Percentiles rank a stretch among this genome's conserved stretches.
Evolutionary conservation across 805 yeast species (phyloP).

Genomic region (Ogataea henricii): DNA sequence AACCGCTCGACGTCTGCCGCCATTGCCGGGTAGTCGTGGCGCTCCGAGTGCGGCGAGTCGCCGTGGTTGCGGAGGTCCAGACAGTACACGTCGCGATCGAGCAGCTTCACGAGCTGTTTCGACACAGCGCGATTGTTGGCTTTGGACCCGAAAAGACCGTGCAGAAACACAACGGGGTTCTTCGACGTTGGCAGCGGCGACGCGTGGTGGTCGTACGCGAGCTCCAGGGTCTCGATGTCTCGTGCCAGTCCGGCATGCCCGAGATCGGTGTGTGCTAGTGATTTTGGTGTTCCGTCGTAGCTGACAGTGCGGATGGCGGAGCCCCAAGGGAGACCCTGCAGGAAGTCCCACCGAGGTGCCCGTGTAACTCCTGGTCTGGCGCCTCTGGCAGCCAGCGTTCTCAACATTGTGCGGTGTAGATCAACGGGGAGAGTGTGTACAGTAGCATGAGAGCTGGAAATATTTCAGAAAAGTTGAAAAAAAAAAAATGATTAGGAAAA

Average conservation of each 20-base stretch:
- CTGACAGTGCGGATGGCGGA: neutral
- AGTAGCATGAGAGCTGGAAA: no score
- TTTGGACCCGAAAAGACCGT: slow-evolving; percentile 87
- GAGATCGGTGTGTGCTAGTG: slow-evolving; percentile 23
- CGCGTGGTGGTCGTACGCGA: slow-evolving; percentile 50
- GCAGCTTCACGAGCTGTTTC: slow-evolving; percentile 47
- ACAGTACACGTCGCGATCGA: slow-evolving; percentile 63
- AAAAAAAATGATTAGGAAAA: neutral
- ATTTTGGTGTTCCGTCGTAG: slow-evolving; percentile 33
- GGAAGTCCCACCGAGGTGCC: no score
- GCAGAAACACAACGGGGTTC: slow-evolving; percentile 73
- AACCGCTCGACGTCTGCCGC: slow-evolving; percentile 85
- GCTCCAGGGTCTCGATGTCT: slow-evolving; percentile 52
- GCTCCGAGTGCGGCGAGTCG: slow-evolving; percentile 71
- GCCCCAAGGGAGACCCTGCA: neutral
- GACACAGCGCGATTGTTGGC: slow-evolving; percentile 83
- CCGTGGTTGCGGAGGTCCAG: slow-evolving; percentile 91
- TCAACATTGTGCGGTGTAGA: no score
- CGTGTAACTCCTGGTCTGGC: no score
- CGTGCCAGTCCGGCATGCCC: slow-evolving; percentile 27
- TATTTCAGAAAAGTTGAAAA: neutral
- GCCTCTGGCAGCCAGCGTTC: no score
- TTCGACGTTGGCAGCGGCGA: slow-evolving; percentile 23
- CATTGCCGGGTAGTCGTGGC: slow-evolving; percentile 78
- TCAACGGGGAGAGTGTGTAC: no score